These are phyloP conservation scores for Umbelopsis sp. DNA, from an alignment of 371 early-diverging fungal species.

Conservation along the genomic window DNA sequence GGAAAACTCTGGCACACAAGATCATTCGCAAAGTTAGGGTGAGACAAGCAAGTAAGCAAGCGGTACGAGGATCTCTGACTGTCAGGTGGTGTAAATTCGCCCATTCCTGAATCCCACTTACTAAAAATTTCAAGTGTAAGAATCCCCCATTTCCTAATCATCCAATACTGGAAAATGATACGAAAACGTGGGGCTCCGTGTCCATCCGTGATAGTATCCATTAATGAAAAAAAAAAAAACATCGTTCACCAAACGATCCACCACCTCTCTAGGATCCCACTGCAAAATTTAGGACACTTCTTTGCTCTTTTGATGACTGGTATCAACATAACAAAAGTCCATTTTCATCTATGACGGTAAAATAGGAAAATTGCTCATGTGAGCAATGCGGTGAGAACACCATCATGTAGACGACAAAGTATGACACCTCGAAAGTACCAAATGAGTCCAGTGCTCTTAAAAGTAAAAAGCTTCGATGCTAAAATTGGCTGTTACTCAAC, in stretches of 20 bases:
- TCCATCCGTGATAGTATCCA: background rate
- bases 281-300: no score
- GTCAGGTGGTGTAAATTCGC: conserved; percentile 8
- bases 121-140: background rate
- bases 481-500: no score
- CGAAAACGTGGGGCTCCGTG: conserved; percentile 13
- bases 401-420: no score
- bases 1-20: conserved; percentile 1
- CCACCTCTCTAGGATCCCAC: no score
- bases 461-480: no score
- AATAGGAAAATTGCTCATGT: no score
- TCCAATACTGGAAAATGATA: conserved; percentile 15
- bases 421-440: no score
- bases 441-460: no score
- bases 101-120: background rate
- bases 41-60: background rate
- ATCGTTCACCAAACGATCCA: background rate
- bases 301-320: no score
- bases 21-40: background rate
- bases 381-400: no score
- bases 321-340: no score
- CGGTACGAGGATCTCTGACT: conserved; percentile 13
- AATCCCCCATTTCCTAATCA: background rate
- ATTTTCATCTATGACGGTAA: no score
- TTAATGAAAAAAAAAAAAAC: background rate